Evolutionary conservation across 2,329 filamentous ascomycete genomes (phyloP), one percentile per base, ranked within the genome.

Genomic region (Diplodia sapinea): DNA sequence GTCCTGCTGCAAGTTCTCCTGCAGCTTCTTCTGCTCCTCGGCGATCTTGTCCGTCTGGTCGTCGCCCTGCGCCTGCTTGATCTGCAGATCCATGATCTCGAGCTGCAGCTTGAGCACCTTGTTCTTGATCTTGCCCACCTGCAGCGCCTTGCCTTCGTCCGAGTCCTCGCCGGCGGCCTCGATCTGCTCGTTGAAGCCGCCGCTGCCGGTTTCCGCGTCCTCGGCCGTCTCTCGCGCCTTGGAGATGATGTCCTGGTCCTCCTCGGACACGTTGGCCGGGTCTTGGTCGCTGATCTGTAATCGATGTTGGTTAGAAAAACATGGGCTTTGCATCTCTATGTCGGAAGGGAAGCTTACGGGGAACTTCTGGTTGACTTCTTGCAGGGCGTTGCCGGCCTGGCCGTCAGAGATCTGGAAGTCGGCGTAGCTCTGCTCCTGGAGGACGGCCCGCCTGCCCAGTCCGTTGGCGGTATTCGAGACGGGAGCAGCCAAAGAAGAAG

Each of bases 111-210:
- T 88, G 64, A 87, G 76, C 29, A 88, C 84, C 79, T 87, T 87
- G 79, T 87, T 87, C 81, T 87, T 86, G 73, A 82, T 87, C 79
- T 87, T 87, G 72, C 85, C 85, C 62, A 80, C 80, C 77, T 85
- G 78, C 17, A 87, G 79, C 12, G 83, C 82, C 49, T 78, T 82
- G 0, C 79, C 81, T n/a, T 26, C 33, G 17, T 31, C 47, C 2
- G 79, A 76, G 23, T 76, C 78, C 33, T 76, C 79, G 31, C 59
- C 59, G 9, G 84, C 84, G 3, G 80, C 81, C 13, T 76, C 79
- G 68, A 86, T 83, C 49, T 84, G 82, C 17, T 83, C 80, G 76
- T 88, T 86, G 79, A 87, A 88, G 49, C 62, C 62, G 26, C 62
- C 62, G 0, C 78, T 79, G 9, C 81, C 77, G 1, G 77, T 81